Evolutionary conservation across 1,284 basidiomycete genomes (phyloP).

Genomic region (Trametes hirsuta): DNA sequence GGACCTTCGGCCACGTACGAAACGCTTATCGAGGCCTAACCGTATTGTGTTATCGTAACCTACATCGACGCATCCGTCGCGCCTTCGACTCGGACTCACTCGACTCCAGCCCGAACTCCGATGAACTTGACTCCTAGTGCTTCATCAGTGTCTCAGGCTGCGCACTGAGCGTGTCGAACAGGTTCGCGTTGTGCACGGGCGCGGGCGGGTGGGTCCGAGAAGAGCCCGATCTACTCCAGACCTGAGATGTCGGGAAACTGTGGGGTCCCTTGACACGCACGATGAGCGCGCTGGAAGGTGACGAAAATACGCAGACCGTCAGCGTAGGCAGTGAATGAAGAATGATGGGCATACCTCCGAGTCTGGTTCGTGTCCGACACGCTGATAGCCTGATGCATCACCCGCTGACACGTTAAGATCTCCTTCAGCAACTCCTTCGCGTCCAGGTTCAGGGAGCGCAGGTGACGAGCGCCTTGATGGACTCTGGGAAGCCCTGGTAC

Average conservation of each 20-base stretch:
- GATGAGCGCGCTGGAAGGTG: slow-evolving; percentile 57
- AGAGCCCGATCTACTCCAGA: slow-evolving; percentile 92
- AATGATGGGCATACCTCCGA: slow-evolving; percentile 47
- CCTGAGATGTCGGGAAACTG: slow-evolving; percentile 86
- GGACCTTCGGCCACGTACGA: too few relatives aligned
- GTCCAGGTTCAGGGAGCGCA: slow-evolving; percentile 85
- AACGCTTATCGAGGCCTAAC: too few relatives aligned
- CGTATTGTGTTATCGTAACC: too few relatives aligned
- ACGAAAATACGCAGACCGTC: not conserved
- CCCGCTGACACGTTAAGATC: slow-evolving; percentile 80
- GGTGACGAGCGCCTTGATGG: slow-evolving; percentile 88
- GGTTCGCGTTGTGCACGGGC: slow-evolving; percentile 69
- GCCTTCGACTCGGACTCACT: too few relatives aligned
- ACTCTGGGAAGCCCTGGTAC: slow-evolving; percentile 99
- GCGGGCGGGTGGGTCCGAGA: slow-evolving; percentile 69
- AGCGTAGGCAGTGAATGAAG: not conserved
- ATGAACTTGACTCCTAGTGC: slow-evolving; percentile 58
- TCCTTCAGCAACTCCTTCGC: slow-evolving; percentile 81
- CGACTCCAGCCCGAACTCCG: too few relatives aligned
- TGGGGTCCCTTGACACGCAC: slow-evolving; percentile 72
- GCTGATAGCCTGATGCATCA: slow-evolving; percentile 78
- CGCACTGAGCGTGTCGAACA: slow-evolving; percentile 94
- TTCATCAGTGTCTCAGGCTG: slow-evolving; percentile 91
- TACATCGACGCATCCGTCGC: too few relatives aligned
- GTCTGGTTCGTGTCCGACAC: slow-evolving; percentile 67